Percentiles rank a stretch among this genome's conserved stretches.
Evolutionary conservation across 805 yeast species (phyloP).

Genomic region (Ogataea haglerorum): DNA sequence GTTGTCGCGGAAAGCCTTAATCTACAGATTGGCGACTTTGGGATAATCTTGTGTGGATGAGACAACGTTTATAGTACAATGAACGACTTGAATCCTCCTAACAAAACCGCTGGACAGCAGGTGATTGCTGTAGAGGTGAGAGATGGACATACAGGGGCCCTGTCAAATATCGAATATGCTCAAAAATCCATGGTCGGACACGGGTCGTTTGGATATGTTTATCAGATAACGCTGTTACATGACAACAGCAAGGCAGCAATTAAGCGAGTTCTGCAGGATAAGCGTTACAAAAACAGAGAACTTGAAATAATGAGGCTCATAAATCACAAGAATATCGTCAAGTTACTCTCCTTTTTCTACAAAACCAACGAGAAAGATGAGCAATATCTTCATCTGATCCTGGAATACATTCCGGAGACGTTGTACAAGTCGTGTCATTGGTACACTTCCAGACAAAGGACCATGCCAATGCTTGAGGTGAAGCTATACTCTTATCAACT

Average conservation of each 20-base stretch:
- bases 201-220: slow-evolving; percentile 99
- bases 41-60: not conserved
- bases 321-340: slow-evolving; percentile 83
- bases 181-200: slow-evolving; percentile 93
- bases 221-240: slow-evolving; percentile 75
- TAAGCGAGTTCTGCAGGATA: slow-evolving; percentile 94
- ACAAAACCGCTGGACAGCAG: slow-evolving; percentile 17
- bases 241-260: slow-evolving; percentile 83
- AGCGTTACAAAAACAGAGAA: slow-evolving; percentile 90
- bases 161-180: slow-evolving; percentile 64
- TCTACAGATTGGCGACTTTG: not conserved
- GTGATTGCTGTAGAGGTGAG: slow-evolving; percentile 60
- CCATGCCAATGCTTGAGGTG: slow-evolving; percentile 88
- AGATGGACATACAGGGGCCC: slow-evolving; percentile 67
- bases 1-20: not conserved
- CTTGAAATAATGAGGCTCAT: slow-evolving; percentile 91
- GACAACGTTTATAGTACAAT: not conserved
- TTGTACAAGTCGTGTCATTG: slow-evolving; percentile 86
- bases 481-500: slow-evolving; percentile 80
- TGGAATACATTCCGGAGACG: slow-evolving; percentile 96
- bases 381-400: slow-evolving; percentile 80
- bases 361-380: slow-evolving; percentile 63
- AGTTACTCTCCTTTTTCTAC: slow-evolving; percentile 82
- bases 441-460: slow-evolving; percentile 65
- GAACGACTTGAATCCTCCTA: slow-evolving; percentile 6